These are phyloP conservation scores for Trichoderma arundinaceum DNA, from an alignment of 2,329 filamentous ascomycete species.

Conservation along the genomic window DNA sequence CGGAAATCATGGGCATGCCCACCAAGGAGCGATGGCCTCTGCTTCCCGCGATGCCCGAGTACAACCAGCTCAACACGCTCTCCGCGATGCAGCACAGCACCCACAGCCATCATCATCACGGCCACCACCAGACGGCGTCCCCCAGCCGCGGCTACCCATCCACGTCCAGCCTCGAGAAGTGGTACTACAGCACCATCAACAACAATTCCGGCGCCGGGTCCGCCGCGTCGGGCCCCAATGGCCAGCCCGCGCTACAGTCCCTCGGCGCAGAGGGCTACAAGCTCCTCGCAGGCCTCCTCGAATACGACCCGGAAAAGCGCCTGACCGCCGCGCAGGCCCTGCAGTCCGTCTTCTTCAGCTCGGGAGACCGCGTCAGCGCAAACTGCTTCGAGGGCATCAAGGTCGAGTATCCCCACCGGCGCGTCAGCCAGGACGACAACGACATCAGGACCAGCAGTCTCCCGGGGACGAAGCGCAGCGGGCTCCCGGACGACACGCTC, in stretches of 20 bases:
- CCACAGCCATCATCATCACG: slow-evolving; percentile 49
- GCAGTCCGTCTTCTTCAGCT: slow-evolving; percentile 87
- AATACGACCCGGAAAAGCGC: slow-evolving; percentile 90
- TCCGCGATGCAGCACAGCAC: slow-evolving; percentile 55
- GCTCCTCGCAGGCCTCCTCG: slow-evolving; percentile 79
- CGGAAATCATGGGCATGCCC: slow-evolving; percentile 92
- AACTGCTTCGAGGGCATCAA: slow-evolving; percentile 93
- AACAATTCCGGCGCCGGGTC: slow-evolving; percentile 50
- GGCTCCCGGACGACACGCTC: slow-evolving; percentile 79
- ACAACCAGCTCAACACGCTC: slow-evolving; percentile 67
- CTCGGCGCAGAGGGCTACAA: slow-evolving; percentile 80
- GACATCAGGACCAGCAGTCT: slow-evolving; percentile 91
- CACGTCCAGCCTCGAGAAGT: slow-evolving; percentile 70
- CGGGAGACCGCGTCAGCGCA: slow-evolving; percentile 71
- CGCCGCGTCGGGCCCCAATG: slow-evolving; percentile 29
- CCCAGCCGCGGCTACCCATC: slow-evolving; percentile 41
- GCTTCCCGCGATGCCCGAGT: slow-evolving; percentile 85
- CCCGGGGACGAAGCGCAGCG: slow-evolving; percentile 88
- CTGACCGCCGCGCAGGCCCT: slow-evolving; percentile 87
- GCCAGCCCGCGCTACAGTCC: slow-evolving; percentile 55
- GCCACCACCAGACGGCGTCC: slow-evolving; percentile 51
- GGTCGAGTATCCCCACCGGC: slow-evolving; percentile 84
- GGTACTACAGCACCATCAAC: slow-evolving; percentile 76
- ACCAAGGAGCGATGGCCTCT: slow-evolving; percentile 89
- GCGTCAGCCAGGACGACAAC: slow-evolving; percentile 93